phyloP scores from a whole-genome alignment of 1,284 basidiomycete genomes.

The Hypsizygus ulmarius region DNA sequence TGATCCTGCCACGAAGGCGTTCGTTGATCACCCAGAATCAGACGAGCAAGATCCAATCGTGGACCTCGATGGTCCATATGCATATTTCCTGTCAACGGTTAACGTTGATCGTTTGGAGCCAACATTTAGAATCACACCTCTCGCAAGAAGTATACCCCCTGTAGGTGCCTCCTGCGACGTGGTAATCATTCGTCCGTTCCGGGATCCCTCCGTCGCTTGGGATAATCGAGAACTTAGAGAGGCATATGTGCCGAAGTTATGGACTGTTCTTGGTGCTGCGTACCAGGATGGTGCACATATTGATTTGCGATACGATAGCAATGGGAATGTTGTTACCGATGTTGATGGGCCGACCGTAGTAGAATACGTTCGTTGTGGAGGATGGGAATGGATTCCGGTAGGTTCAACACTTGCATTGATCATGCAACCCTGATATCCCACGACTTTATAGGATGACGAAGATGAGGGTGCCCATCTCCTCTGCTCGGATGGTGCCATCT shows the following conservation, averaged over 20 bases:
- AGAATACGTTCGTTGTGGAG: slow-evolving; percentile 78
- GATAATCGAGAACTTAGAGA: slow-evolving; percentile 42
- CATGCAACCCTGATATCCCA: slow-evolving; percentile 3
- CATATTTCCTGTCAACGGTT: slow-evolving; percentile 80
- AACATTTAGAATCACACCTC: slow-evolving; percentile 72
- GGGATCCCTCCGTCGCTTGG: slow-evolving; percentile 51
- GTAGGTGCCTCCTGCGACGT: slow-evolving; percentile 63
- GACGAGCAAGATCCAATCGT: slow-evolving; percentile 34
- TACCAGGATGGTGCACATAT: slow-evolving; percentile 77
- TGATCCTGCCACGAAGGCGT: slow-evolving; percentile 48
- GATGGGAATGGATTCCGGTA: slow-evolving; percentile 86
- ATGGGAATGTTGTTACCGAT: slow-evolving; percentile 42
- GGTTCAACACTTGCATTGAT: slow-evolving; percentile 26
- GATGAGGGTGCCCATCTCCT: slow-evolving; percentile 63
- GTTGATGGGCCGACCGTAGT: slow-evolving; percentile 59
- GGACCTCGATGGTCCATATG: slow-evolving; percentile 74
- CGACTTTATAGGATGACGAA: slow-evolving; percentile 42
- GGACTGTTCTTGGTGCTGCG: slow-evolving; percentile 58
- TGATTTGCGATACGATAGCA: slow-evolving; percentile 50
- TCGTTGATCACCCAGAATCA: slow-evolving; percentile 44
- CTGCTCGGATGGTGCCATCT: slow-evolving; percentile 74
- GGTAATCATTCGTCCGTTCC: slow-evolving; percentile 76
- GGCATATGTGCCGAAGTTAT: slow-evolving; percentile 46
- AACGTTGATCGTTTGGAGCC: slow-evolving; percentile 86
- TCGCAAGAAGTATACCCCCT: slow-evolving; percentile 41